phyloP scores from a whole-genome alignment of 208 protist genomes.

The Leishmania braziliensis region DNA sequence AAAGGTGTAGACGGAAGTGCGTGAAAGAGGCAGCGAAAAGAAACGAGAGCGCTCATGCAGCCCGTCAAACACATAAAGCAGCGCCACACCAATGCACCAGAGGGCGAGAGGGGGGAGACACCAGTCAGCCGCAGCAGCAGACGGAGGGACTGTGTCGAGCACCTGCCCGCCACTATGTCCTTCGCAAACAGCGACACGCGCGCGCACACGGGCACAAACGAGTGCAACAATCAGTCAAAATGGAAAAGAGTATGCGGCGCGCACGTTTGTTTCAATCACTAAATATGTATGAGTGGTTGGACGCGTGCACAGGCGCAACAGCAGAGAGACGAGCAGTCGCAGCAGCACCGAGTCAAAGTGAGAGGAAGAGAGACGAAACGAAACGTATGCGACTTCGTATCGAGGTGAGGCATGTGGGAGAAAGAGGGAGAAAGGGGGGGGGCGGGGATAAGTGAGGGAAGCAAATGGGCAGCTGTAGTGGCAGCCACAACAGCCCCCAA shows the following conservation, averaged over 20 bases:
- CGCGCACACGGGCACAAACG: background rate
- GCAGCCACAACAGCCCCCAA: background rate
- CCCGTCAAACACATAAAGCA: background rate
- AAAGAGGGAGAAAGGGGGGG: background rate
- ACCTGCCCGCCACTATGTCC: background rate
- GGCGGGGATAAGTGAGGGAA: background rate
- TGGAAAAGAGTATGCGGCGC: background rate
- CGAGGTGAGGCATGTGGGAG: background rate
- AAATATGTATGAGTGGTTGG: background rate
- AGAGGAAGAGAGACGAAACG: background rate
- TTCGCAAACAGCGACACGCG: background rate
- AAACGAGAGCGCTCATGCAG: too few species aligned
- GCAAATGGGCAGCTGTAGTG: background rate
- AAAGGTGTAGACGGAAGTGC: background rate
- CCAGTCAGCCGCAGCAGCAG: conserved; percentile 1
- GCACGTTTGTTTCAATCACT: background rate
- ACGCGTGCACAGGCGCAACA: background rate
- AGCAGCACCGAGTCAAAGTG: background rate
- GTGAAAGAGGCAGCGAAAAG: background rate
- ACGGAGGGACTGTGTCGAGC: background rate
- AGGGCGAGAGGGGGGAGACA: background rate
- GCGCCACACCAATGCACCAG: background rate
- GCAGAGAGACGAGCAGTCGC: background rate
- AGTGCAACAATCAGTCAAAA: too few species aligned
- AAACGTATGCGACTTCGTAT: conserved; percentile 1